Base-by-base conservation (phyloP, 2,329 filamentous ascomycete genomes). In the Aspergillus caelatus region DNA sequence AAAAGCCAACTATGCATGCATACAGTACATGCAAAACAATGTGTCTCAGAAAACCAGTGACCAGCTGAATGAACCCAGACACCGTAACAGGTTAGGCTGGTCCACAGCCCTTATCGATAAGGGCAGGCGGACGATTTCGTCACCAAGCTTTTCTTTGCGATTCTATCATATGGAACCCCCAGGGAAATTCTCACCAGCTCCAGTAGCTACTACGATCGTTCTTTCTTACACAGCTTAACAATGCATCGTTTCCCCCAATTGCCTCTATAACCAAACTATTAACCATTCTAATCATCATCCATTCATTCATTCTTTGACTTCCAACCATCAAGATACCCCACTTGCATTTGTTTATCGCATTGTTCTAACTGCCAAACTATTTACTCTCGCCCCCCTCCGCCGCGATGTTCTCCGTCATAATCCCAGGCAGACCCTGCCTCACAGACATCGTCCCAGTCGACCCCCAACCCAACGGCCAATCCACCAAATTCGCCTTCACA, bases 401-500 rank as follows among this genome's bases (percentile, higher is more conserved):
- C 55, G 46, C 61, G 64, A 88, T 88, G 85, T 89, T 89, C 74
- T 86, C 85, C 70, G 81, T 89, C 68, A 83, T 89, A 69, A 79
- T 88, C 62, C 86, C 87, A 48, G 85, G 86, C 63, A 82, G 86
- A 28, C 87, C 87, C 9, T 83, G 88, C 67, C 81, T 88, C 65
- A 86, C 86, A 52, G 81, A 87, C 65, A 83, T 87, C 39, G 71
- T 78, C 63, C 75, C 78, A 26, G 74, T 85, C 34, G 82, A 82
- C 32, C 75, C 84, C 58, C 84, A 86, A 61, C 82, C 83, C 48
- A 83, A 81, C 34, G 79, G 85, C 60, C 85, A 85, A 64, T 79
- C 84, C 50, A 87, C 86, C 2, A 88, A 90, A 76, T 88, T 88
- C 76, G 85, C 86, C 58, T 89, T 90, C 77, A 80, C 87, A 58